Evolutionary conservation across 1,284 basidiomycete genomes (phyloP).

Genomic region (Agroathelia rolfsii): DNA sequence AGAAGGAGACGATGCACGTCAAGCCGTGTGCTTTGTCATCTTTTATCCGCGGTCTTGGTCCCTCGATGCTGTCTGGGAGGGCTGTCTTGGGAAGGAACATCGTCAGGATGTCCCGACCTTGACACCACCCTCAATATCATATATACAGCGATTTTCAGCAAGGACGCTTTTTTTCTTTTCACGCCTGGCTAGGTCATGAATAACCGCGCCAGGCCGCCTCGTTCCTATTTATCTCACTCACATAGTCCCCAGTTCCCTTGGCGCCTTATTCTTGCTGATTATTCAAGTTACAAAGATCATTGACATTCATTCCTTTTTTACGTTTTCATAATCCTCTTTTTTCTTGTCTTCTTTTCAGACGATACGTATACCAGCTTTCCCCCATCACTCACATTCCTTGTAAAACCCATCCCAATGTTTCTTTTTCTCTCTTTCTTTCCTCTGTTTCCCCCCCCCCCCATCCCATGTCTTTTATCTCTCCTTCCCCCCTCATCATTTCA

Average conservation of each 20-base stretch:
- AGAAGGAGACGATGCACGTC: too few species aligned
- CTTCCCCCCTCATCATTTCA: constrained; percentile 13
- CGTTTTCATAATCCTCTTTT: constrained; percentile 3
- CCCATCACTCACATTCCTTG: too few species aligned
- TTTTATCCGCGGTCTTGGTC: too few species aligned
- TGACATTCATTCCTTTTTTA: constrained; percentile 5
- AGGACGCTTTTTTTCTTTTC: constrained; percentile 66
- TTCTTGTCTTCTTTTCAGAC: constrained; percentile 3
- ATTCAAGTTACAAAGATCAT: constrained; percentile 2
- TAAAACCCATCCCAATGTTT: constrained; percentile 7
- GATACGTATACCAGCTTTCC: too few species aligned
- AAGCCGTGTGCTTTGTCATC: too few species aligned
- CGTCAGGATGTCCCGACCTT: constrained; percentile 11
- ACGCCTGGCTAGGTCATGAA: constrained; percentile 22
- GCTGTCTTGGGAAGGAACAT: too few species aligned
- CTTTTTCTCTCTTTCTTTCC: constrained; percentile 5
- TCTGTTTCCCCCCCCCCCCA: constrained; percentile 2
- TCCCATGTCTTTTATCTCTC: constrained; percentile 2
- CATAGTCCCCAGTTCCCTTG: constrained; percentile 15
- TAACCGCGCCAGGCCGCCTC: constrained; percentile 16
- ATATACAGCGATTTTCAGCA: constrained; percentile 35
- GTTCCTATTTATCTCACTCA: constrained; percentile 16
- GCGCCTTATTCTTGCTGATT: too few species aligned
- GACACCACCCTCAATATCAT: constrained; percentile 19
- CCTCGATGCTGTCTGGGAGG: too few species aligned